phyloP scores from a whole-genome alignment of 805 yeast genomes.

The Ascoidea rubescens region DNA sequence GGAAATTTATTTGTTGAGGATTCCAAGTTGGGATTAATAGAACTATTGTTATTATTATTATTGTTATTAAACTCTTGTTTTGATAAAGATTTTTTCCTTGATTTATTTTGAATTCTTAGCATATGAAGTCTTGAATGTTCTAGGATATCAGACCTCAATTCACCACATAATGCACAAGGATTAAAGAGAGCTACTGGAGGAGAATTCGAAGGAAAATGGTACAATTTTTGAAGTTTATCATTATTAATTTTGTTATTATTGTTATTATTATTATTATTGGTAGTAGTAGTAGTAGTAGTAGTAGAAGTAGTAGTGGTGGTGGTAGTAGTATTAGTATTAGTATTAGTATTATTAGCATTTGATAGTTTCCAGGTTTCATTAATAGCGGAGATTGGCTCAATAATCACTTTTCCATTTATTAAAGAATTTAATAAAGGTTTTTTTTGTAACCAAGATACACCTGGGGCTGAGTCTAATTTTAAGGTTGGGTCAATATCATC shows the following conservation, averaged over 20 bases:
- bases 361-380: conserved; percentile 37
- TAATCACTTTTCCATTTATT: conserved; percentile 65
- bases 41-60: conserved; percentile 1
- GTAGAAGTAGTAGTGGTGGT: neutral
- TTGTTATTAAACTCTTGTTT: neutral
- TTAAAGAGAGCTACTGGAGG: conserved; percentile 59
- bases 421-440: conserved; percentile 50
- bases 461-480: conserved; percentile 34
- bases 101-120: conserved; percentile 30
- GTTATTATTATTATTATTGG: conserved; percentile 3
- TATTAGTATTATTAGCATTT: conserved; percentile 4
- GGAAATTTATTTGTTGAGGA: conserved; percentile 37
- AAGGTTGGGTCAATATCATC: conserved; percentile 36
- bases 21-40: conserved; percentile 11
- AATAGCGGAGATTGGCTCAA: conserved; percentile 78
- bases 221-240: conserved; percentile 10
- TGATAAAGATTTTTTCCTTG: conserved; percentile 11
- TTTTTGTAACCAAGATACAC: conserved; percentile 46
- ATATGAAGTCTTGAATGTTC: conserved; percentile 70
- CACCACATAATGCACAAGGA: conserved; percentile 81
- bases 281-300: neutral
- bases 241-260: neutral
- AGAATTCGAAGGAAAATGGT: neutral
- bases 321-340: neutral
- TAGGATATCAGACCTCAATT: conserved; percentile 49